phyloP scores from a whole-genome alignment of 2,329 filamentous ascomycete genomes.

The Colletotrichum sp. region DNA sequence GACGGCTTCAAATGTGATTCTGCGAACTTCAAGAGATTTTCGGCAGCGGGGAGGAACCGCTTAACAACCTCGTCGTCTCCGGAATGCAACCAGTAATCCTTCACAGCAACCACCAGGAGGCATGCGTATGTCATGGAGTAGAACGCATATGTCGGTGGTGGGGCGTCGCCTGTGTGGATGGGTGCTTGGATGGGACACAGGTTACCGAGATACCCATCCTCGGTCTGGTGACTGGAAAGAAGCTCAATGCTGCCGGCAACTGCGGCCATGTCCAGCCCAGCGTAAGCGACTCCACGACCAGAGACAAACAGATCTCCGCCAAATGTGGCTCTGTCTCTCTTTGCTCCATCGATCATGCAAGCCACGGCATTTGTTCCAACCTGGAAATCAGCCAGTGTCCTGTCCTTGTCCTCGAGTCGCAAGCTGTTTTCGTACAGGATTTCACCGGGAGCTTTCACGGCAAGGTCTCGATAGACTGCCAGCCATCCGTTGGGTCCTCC shows the following conservation, averaged over 20 bases:
- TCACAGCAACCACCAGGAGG: slow-evolving; percentile 3
- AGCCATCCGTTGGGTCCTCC: slow-evolving; percentile 13
- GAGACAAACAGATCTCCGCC: slow-evolving; percentile 14
- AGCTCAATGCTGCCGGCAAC: slow-evolving; percentile 13
- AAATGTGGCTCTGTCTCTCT: slow-evolving; percentile 12
- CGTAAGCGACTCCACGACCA: slow-evolving; percentile 10
- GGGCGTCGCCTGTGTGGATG: neutral
- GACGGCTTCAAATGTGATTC: neutral
- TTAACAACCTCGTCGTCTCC: neutral
- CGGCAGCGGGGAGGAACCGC: neutral
- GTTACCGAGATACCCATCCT: slow-evolving; percentile 12
- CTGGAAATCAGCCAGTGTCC: slow-evolving; percentile 7
- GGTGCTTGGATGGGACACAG: slow-evolving; percentile 11
- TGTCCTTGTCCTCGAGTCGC: neutral
- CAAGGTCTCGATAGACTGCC: neutral
- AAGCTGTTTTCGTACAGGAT: slow-evolving; percentile 1
- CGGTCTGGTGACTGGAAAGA: slow-evolving; percentile 8
- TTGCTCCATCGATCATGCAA: slow-evolving; percentile 15
- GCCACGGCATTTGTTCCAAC: slow-evolving; percentile 5
- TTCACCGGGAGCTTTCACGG: neutral
- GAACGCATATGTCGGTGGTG: slow-evolving; percentile 13
- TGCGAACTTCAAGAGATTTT: neutral
- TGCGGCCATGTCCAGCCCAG: neutral
- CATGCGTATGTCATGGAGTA: slow-evolving; percentile 15
- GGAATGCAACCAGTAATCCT: slow-evolving; percentile 13